phyloP scores from a whole-genome alignment of 306 rosid genomes.

The Betula pendula region DNA sequence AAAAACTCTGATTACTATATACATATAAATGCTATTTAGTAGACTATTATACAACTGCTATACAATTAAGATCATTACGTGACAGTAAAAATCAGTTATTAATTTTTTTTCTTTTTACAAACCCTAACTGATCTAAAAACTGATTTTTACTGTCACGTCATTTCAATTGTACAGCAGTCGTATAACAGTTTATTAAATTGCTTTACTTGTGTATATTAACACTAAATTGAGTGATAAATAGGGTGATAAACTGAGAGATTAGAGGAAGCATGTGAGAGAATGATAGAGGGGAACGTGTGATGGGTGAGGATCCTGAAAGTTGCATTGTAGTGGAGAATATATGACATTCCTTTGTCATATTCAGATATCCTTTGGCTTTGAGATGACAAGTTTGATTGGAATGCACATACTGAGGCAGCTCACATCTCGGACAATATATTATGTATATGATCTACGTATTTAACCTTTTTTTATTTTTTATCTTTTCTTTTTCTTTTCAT shows the following conservation, averaged over 20 bases:
- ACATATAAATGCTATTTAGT: no score
- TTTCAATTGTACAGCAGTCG: no score
- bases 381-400: slow-evolving; percentile 18
- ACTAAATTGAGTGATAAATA: no score
- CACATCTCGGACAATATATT: background rate
- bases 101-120: no score
- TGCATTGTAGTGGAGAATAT: slow-evolving; percentile 25
- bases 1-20: background rate
- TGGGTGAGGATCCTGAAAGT: slow-evolving; percentile 17
- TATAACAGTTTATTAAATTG: no score
- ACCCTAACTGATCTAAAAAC: no score
- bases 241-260: no score
- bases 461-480: background rate
- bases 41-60: background rate
- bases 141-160: no score
- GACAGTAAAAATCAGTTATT: background rate
- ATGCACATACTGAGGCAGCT: background rate
- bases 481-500: background rate
- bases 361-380: slow-evolving; percentile 32
- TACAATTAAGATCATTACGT: background rate
- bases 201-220: no score
- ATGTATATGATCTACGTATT: background rate
- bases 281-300: slow-evolving; percentile 24
- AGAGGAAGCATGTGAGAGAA: slow-evolving; percentile 1
- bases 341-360: slow-evolving; percentile 42